Base-by-base conservation (phyloP, 768 basidiomycete genomes). In the Phaeolepiota aurea region DNA sequence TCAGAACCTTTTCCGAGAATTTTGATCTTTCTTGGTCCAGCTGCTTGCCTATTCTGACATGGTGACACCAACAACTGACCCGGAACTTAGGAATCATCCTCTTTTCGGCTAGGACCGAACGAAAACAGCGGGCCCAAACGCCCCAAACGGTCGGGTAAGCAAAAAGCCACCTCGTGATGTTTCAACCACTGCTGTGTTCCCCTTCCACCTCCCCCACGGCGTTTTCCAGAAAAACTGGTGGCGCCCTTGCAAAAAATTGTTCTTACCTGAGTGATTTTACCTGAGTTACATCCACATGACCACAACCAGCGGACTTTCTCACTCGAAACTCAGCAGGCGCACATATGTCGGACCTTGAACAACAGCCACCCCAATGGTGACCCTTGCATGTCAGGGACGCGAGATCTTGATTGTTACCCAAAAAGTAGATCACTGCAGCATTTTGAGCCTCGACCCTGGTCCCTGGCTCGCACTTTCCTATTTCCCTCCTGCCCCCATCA, bases 51-150 rank as follows among this genome's bases (percentile, higher is more conserved):
- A 64, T 69, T 68, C 51, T 51, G 58, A 50, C 38, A 37, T 15
- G 40, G 28, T 41, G 10, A 34, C 16, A n/a, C 21, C 28, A 50
- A 58, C 59, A 62, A 49, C 55, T 59, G 58, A 34, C 54, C 63
- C 70, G 68, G 65, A 69, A 66, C 70, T 64, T 63, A 60, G 64
- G 54, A 58, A 67, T 61, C 69, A 65, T n/a, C n/a, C n/a, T n/a
- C 55, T 56, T 62, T 73, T 64, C 68, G 66, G 70, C 68, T 65
- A 72, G 66, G 66, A 54, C 62, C 60, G 63, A 65, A 61, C 52
- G 57, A 57, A 60, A 60, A 57, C 45, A 55, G 54, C 47, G 50
- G 55, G 48, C 59, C 58, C 56, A 61, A 61, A 59, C n/a, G 50
- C 53, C 58, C 60, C 57, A 56, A 59, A 54, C 44, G 48, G 53